Conservation (phyloP, 352 stramenopile species). For the Phytophthora tubulina region DNA sequence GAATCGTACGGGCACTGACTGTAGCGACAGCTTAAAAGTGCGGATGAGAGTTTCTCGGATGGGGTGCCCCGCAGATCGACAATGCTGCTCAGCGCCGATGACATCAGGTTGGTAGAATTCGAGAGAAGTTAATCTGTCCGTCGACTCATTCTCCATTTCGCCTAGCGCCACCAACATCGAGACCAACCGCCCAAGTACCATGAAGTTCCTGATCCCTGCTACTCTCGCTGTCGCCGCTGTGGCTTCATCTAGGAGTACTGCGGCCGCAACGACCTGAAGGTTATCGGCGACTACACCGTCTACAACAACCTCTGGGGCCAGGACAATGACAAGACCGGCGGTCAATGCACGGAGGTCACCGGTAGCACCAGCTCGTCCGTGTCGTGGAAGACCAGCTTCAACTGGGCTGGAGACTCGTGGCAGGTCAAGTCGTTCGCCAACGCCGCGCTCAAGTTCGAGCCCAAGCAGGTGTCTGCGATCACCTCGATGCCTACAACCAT, state of each 20-base stretch:
- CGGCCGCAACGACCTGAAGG: conserved; percentile 40
- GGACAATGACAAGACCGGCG: conserved; percentile 39
- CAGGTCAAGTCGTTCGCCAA: conserved; percentile 65
- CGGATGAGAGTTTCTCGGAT: conserved; percentile 23
- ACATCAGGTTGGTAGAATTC: no score
- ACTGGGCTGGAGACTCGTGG: conserved; percentile 41
- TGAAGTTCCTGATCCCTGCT: conserved; percentile 31
- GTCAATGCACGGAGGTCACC: conserved; percentile 51
- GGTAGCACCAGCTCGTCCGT: conserved; percentile 38
- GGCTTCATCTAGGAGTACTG: conserved; percentile 37
- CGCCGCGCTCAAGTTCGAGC: conserved; percentile 47
- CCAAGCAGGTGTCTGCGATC: conserved; percentile 40
- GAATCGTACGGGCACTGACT: not conserved
- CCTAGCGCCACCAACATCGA: conserved; percentile 6
- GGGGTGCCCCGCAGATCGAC: conserved; percentile 4
- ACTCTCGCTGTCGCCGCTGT: conserved; percentile 20
- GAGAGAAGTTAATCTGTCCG: no score
- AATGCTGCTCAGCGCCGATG: no score
- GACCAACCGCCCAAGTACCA: conserved; percentile 10
- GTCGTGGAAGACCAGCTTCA: conserved; percentile 51
- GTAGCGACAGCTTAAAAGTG: conserved; percentile 1
- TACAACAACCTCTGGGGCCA: conserved; percentile 62
- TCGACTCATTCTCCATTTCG: conserved; percentile 31
- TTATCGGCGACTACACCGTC: conserved; percentile 50
- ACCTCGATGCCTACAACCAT: conserved; percentile 50